Conservation (phyloP, 2,329 filamentous ascomycete genomes). For the Cladosporium austrohemisphaericum region DNA sequence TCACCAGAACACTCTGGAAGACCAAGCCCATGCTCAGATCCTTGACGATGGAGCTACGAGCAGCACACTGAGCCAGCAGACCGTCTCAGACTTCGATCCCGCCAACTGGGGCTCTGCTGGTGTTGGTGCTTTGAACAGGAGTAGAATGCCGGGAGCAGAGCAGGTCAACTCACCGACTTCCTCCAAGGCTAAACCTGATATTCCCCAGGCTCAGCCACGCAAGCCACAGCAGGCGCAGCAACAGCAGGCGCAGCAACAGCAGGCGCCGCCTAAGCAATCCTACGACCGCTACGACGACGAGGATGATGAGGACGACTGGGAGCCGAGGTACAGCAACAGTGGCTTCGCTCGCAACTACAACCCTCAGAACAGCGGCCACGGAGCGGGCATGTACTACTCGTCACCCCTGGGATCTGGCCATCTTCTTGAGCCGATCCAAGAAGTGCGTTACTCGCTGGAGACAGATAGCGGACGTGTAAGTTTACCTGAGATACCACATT, state of each 20-base stretch:
- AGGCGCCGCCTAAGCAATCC: constrained; percentile 22
- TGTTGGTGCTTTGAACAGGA: constrained; percentile 31
- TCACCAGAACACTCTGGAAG: constrained; percentile 70
- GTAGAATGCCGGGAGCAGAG: constrained; percentile 28
- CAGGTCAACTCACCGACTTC: constrained; percentile 31
- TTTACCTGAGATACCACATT: constrained; percentile 1
- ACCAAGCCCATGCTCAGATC: constrained; percentile 58
- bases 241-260: constrained; percentile 18
- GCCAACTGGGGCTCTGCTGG: constrained; percentile 46
- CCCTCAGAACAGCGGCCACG: neutral
- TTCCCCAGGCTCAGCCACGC: constrained; percentile 40
- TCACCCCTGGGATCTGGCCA: constrained; percentile 36
- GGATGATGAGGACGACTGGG: constrained; percentile 24
- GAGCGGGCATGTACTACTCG: constrained; percentile 28
- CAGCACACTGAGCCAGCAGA: constrained; percentile 35
- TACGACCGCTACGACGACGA: constrained; percentile 24
- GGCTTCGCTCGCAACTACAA: constrained; percentile 24
- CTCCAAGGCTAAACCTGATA: constrained; percentile 56
- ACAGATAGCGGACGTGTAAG: constrained; percentile 39
- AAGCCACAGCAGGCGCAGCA: constrained; percentile 29
- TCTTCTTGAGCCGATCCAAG: constrained; percentile 48
- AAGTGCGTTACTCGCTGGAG: constrained; percentile 49
- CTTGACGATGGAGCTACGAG: constrained; percentile 49
- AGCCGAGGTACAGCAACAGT: constrained; percentile 33
- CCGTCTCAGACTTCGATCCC: constrained; percentile 39